These are phyloP conservation scores for Elsinoe ampelina DNA, from an alignment of 2,329 filamentous ascomycete species.

Conservation along the genomic window DNA sequence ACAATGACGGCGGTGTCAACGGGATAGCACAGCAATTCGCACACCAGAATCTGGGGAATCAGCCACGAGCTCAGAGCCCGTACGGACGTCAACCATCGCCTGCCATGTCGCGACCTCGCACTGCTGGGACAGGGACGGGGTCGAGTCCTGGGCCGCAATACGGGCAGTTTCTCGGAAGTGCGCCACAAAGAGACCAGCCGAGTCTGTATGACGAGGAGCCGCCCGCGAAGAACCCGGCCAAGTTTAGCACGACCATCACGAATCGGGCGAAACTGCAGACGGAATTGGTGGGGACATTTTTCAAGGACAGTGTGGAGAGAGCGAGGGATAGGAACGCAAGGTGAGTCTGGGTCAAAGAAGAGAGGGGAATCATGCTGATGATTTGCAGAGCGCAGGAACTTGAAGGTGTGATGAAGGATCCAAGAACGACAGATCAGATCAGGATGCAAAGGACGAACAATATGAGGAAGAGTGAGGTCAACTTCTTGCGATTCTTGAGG, in stretches of 20 bases:
- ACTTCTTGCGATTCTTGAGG: constrained; percentile 86
- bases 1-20: constrained; percentile 71
- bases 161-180: constrained; percentile 57
- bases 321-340: constrained; percentile 61
- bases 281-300: constrained; percentile 66
- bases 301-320: constrained; percentile 96
- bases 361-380: constrained; percentile 21
- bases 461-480: constrained; percentile 78
- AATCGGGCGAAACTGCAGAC: constrained; percentile 60
- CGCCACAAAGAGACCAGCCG: constrained; percentile 36
- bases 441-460: constrained; percentile 79
- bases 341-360: background rate
- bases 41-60: constrained; percentile 70
- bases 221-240: constrained; percentile 70
- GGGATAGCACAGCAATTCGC: constrained; percentile 93
- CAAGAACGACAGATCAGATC: constrained; percentile 61
- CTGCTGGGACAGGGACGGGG: constrained; percentile 56
- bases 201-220: constrained; percentile 53
- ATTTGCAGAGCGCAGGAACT: constrained; percentile 72
- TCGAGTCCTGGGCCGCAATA: constrained; percentile 43
- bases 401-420: constrained; percentile 73
- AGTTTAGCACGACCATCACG: constrained; percentile 78
- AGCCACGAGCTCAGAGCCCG: constrained; percentile 55
- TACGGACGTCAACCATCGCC: constrained; percentile 63
- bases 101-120: constrained; percentile 65